phyloP scores from a whole-genome alignment of 805 yeast genomes.

The Barnettozyma siamensis region DNA sequence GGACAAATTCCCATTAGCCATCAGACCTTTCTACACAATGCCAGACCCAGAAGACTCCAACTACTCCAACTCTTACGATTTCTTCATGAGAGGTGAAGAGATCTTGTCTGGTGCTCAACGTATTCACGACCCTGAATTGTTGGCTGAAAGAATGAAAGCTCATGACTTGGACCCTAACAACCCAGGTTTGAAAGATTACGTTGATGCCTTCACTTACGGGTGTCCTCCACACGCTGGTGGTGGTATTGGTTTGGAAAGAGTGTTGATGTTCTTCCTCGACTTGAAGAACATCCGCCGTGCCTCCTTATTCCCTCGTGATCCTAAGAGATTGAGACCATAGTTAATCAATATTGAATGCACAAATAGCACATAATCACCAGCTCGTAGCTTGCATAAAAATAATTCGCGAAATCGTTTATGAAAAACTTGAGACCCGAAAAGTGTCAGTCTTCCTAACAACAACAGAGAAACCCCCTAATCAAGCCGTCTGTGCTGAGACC shows the following conservation, averaged over 20 bases:
- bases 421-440: neutral
- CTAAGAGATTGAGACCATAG: constrained; percentile 84
- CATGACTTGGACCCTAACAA: constrained; percentile 77
- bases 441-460: no score
- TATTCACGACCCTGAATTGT: constrained; percentile 85
- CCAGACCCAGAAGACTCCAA: constrained; percentile 90
- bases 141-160: constrained; percentile 72
- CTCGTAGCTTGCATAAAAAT: no score
- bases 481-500: no score
- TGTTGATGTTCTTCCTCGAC: constrained; percentile 95
- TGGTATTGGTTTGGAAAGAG: constrained; percentile 98
- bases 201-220: constrained; percentile 88
- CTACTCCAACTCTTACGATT: constrained; percentile 96
- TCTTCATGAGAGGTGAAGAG: constrained; percentile 99
- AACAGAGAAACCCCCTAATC: no score
- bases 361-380: no score
- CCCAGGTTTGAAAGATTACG: constrained; percentile 85
- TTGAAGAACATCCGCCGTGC: constrained; percentile 97
- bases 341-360: neutral
- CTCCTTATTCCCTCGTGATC: constrained; percentile 99
- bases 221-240: constrained; percentile 99
- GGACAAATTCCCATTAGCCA: constrained; percentile 95
- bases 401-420: no score
- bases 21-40: constrained; percentile 99
- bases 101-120: constrained; percentile 99